phyloP scores from a whole-genome alignment of 805 yeast genomes.

The Metschnikowia proteae region DNA sequence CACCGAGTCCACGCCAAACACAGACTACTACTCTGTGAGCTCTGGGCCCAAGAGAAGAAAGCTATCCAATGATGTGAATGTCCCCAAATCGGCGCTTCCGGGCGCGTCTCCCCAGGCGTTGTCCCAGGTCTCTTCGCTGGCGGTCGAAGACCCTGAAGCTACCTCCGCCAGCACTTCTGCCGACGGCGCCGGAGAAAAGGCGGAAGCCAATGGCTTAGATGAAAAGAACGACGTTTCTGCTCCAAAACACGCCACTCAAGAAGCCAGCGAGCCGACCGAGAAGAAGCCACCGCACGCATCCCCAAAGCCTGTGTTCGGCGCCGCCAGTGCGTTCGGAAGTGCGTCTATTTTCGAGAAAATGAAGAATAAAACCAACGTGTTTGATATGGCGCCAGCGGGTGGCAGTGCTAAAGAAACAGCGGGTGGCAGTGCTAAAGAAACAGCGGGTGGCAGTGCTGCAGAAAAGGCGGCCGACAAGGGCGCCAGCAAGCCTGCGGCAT shows the following conservation, averaged over 20 bases:
- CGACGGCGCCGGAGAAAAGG: background rate
- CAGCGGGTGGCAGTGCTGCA: background rate
- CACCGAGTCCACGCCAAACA: background rate
- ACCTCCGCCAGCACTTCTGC: background rate
- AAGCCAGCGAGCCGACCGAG: background rate
- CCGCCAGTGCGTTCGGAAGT: slow-evolving; percentile 40
- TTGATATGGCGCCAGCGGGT: slow-evolving; percentile 20
- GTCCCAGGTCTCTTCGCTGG: background rate
- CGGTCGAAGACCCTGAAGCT: background rate
- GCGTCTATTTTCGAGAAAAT: slow-evolving; percentile 22
- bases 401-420: background rate
- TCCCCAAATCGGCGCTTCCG: background rate
- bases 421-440: background rate
- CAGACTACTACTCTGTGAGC: slow-evolving; percentile 4
- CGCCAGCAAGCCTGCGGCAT: background rate
- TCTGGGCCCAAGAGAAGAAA: slow-evolving; percentile 4
- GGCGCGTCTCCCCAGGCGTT: background rate
- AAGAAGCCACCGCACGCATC: slow-evolving; percentile 1
- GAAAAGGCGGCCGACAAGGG: background rate
- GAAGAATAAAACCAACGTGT: slow-evolving; percentile 25
- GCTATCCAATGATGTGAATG: background rate
- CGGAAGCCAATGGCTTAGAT: background rate
- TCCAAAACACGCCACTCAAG: background rate
- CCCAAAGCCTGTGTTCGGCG: slow-evolving; percentile 34
- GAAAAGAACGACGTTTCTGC: background rate